Base-by-base conservation (phyloP, 1,284 basidiomycete species). In the Pseudozyma sp. region DNA sequence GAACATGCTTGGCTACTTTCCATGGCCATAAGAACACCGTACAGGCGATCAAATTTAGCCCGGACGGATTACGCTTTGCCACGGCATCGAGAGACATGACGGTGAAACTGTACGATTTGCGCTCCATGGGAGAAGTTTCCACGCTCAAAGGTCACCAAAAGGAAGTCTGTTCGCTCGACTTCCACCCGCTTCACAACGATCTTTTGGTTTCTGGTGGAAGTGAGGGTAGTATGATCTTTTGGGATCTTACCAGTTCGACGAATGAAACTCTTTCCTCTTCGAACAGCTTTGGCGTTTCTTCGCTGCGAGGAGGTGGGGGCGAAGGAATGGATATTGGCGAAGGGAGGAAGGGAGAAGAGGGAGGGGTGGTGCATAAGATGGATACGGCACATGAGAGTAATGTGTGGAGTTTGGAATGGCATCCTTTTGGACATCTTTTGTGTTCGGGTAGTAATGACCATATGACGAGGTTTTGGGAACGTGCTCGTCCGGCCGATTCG, bases 11-110 rank as follows among this genome's bases (percentile, higher is more conserved):
- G n/a, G 79, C 77, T 14, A 80, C 79, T 11, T 78, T 72, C 43
- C 95, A 97, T 85, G 92, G 94, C 61, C 95, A 98, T 86, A 98
- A 98, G 87, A 97, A 97, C 76, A 97, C 95, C 0, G 91, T 99
- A 44, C 95, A 98, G 85, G 92, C 95, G 0, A 88, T 94, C 25
- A 88, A 91, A 13, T 99, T 96, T 94, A 94, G 92, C 45, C 94
- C 94, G 0, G 72, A 76, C 25, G 96, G 96, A 5, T 91, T 97
- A 82, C 88, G 95, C 39, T 90, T 99, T 8, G 96, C 95, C 3
- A 96, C 94, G 43, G 96, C 93, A 0, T 95, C 93, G 8, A 89
- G 96, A 43, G 96, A 99, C 84, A 94, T 95, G 84, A 92, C 93
- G 16, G 91, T 97, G 52, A 92, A 95, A 38, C 91, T 99, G n/a